phyloP scores from a whole-genome alignment of 176 grass and related monocot species.

The Urochloa ruziziensis region DNA sequence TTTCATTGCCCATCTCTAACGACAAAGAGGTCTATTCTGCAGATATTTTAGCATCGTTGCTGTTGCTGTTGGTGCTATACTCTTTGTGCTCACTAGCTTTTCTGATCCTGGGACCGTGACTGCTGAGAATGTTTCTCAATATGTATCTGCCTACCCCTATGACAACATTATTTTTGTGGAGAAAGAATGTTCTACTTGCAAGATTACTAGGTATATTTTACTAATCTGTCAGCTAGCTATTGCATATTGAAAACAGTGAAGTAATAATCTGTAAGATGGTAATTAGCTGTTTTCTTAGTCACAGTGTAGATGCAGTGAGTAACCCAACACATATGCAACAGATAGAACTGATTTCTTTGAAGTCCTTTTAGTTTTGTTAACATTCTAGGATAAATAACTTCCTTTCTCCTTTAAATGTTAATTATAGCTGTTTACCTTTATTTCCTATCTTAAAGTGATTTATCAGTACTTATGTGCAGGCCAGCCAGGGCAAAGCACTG shows the following conservation, averaged over 20 bases:
- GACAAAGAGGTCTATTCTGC: conserved; percentile 25
- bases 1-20: conserved; percentile 23
- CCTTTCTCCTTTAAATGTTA: background rate
- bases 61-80: conserved; percentile 68
- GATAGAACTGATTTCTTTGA: conserved; percentile 13
- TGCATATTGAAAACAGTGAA: conserved; percentile 7
- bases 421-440: conserved; percentile 15
- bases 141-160: conserved; percentile 86
- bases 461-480: conserved; percentile 48
- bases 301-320: background rate
- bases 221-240: conserved; percentile 11
- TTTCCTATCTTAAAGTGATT: conserved; percentile 39
- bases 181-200: conserved; percentile 98
- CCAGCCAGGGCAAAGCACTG: conserved; percentile 99
- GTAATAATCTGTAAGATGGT: background rate
- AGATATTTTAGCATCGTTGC: conserved; percentile 69
- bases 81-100: conserved; percentile 96
- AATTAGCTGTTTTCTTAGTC: conserved; percentile 1
- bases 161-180: conserved; percentile 79
- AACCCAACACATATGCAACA: background rate
- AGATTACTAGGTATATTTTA: conserved; percentile 65
- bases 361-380: conserved; percentile 19
- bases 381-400: background rate
- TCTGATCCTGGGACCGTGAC: conserved; percentile 96
- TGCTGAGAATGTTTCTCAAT: conserved; percentile 75